A percentile compares a stretch with the other conserved stretches of the same genome.
Conservation (phyloP, 2,329 filamentous ascomycete species). For the Talaromyces sp. region DNA sequence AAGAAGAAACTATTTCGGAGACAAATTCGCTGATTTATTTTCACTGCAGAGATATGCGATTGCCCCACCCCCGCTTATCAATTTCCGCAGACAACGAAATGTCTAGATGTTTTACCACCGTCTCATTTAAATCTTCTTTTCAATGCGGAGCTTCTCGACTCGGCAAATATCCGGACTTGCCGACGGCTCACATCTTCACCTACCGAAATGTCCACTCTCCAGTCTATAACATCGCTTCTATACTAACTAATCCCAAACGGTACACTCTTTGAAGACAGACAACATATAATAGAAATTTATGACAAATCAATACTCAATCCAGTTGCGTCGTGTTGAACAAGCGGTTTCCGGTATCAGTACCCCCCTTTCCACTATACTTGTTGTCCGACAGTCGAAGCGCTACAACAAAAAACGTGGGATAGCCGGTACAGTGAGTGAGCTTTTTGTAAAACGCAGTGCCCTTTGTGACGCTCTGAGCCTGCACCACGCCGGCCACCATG, state of each 20-base stretch:
- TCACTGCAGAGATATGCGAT: background rate
- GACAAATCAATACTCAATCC: background rate
- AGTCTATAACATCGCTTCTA: background rate
- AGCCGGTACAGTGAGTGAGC: slow-evolving; percentile 15
- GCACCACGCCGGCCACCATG: slow-evolving; percentile 53
- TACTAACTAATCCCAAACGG: background rate
- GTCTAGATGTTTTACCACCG: background rate
- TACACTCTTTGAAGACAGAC: too few relatives aligned
- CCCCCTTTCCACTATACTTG: slow-evolving; percentile 48
- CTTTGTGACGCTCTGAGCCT: slow-evolving; percentile 30
- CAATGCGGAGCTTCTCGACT: background rate
- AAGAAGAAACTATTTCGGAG: background rate
- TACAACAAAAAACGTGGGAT: slow-evolving; percentile 39
- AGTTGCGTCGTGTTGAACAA: slow-evolving; percentile 52
- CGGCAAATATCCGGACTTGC: background rate
- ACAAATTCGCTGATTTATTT: background rate
- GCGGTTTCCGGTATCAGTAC: slow-evolving; percentile 56
- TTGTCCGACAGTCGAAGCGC: slow-evolving; percentile 54
- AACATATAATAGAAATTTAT: too few relatives aligned
- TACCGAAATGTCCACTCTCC: background rate
- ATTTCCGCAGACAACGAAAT: background rate
- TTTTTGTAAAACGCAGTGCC: slow-evolving; percentile 13
- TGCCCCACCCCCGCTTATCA: background rate
- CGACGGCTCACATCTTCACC: background rate
- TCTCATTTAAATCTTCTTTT: background rate